Base-by-base conservation (phyloP, 2,329 filamentous ascomycete species). In the Aspergillus floridensis region DNA sequence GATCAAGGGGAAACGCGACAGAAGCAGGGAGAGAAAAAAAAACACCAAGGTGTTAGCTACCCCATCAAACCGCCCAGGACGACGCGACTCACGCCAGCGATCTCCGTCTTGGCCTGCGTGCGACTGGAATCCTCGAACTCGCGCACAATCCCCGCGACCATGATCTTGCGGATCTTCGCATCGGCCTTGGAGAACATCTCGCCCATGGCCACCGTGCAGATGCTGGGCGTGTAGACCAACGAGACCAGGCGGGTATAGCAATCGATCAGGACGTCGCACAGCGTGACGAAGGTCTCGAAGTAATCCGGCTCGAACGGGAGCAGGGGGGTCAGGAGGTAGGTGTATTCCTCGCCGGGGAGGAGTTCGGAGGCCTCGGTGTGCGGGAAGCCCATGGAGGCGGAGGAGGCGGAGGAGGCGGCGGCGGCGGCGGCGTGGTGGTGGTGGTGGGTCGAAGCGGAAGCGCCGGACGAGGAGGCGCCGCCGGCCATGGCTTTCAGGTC, bases 221-320 rank as follows among this genome's bases (percentile, higher is more conserved):
- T 84, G 26, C 88, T 85, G 1, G 93, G 89, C 2, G 86, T 86
- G n/a, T 87, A 83, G 22, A 98, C 81, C 60, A 99, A 80, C 48
- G 81, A 82, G 68, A 96, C 80, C 29, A 99, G 85, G 57, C 88
- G 86, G 38, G 87, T 87, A 77, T 99, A 99, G 70, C 88, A 91
- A 74, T 98, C 95, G 68, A 97, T 96, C 62, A 99, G 80, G 3
- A 96, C 91, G 72, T 99, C 95, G 78, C 95, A 98, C 6, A 99
- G 82, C 12, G 95, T 97, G 14, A 92, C 89, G 78, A 98, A 98
- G 0, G 93, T 97, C 78, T 96, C 92, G 75, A 93, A 95, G 70
- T 96, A 99, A 76, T 99, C 95, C 0, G 95, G 95, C 65, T 98
- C 93, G 71, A 99, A 99, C 0, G 95, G 95, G 51, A 99, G 79